Percentiles rank a stretch among this genome's conserved stretches.
Evolutionary conservation across 306 rosid genomes (phyloP).

Genomic region (Pterocarpus macrocarpus): DNA sequence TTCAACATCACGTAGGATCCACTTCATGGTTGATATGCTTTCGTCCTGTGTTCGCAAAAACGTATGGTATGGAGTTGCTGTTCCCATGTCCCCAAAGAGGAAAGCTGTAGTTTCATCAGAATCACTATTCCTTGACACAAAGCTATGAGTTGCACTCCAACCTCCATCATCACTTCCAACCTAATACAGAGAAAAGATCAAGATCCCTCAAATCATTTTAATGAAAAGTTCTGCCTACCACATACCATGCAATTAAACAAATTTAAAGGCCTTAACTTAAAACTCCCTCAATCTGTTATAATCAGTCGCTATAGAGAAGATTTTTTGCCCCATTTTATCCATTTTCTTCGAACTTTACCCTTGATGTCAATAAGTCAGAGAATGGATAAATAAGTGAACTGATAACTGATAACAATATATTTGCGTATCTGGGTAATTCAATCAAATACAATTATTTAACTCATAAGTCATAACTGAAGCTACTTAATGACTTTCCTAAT

Average conservation of each 20-base stretch:
- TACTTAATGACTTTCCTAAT: background rate
- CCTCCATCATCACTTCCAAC: conserved; percentile 85
- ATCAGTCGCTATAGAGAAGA: background rate
- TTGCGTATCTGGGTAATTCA: background rate
- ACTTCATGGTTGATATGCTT: conserved; percentile 82
- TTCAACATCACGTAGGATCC: conserved; percentile 91
- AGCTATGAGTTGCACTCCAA: conserved; percentile 78
- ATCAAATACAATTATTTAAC: background rate
- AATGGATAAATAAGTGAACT: background rate
- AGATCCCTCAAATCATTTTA: background rate
- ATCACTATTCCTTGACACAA: conserved; percentile 70
- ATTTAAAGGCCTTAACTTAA: background rate
- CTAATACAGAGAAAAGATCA: conserved; percentile 49
- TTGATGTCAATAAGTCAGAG: background rate
- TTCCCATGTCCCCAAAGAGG: conserved; percentile 94
- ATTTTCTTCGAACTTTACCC: background rate
- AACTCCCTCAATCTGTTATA: background rate
- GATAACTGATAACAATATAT: background rate
- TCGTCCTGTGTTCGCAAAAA: conserved; percentile 84
- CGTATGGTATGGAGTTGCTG: conserved; percentile 77
- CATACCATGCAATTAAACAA: background rate
- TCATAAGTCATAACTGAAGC: background rate
- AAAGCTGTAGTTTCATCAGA: conserved; percentile 85
- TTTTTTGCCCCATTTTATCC: background rate
- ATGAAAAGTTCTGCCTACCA: background rate